Evolutionary conservation across 805 yeast genomes (phyloP).

Genomic region (Ogataea zsoltii): DNA sequence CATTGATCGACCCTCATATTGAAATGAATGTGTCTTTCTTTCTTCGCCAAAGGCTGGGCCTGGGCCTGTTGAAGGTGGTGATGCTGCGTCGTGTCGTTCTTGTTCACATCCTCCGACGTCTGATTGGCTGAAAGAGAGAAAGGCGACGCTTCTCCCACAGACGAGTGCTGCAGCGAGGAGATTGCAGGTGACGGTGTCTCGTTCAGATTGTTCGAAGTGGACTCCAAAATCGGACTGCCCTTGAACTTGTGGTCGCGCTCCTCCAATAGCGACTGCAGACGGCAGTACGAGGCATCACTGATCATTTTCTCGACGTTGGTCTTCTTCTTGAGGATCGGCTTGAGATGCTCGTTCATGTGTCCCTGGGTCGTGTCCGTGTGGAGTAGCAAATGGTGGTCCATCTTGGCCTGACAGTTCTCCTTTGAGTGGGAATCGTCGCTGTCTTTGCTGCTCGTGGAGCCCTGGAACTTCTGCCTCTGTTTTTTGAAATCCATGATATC

Average conservation of each 20-base stretch:
- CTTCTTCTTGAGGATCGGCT: slow-evolving; percentile 87
- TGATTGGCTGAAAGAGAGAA: slow-evolving; percentile 23
- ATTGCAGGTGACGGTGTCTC: slow-evolving; percentile 21
- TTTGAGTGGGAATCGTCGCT: not conserved
- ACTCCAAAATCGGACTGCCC: slow-evolving; percentile 37
- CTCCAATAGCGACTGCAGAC: slow-evolving; percentile 33
- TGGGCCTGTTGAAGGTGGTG: slow-evolving; percentile 1
- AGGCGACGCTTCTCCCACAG: slow-evolving; percentile 20
- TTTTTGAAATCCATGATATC: slow-evolving; percentile 22
- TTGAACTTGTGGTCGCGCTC: slow-evolving; percentile 31
- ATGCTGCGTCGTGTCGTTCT: slow-evolving; percentile 3
- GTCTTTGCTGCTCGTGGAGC: slow-evolving; percentile 3
- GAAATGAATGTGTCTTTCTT: slow-evolving; percentile 80
- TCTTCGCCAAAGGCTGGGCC: slow-evolving; percentile 24
- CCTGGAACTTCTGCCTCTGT: slow-evolving; percentile 10
- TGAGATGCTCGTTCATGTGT: slow-evolving; percentile 42
- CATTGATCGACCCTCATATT: slow-evolving; percentile 95
- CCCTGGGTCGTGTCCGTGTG: slow-evolving; percentile 4
- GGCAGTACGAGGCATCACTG: slow-evolving; percentile 47
- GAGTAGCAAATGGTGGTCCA: not conserved
- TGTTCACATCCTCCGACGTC: slow-evolving; percentile 14
- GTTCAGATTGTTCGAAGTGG: slow-evolving; percentile 21
- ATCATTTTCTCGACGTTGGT: slow-evolving; percentile 82
- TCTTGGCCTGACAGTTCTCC: not conserved
- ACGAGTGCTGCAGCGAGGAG: slow-evolving; percentile 10